These are phyloP conservation scores for Metschnikowia colocasiae DNA, from an alignment of 805 yeast genomes.

Conservation along the genomic window DNA sequence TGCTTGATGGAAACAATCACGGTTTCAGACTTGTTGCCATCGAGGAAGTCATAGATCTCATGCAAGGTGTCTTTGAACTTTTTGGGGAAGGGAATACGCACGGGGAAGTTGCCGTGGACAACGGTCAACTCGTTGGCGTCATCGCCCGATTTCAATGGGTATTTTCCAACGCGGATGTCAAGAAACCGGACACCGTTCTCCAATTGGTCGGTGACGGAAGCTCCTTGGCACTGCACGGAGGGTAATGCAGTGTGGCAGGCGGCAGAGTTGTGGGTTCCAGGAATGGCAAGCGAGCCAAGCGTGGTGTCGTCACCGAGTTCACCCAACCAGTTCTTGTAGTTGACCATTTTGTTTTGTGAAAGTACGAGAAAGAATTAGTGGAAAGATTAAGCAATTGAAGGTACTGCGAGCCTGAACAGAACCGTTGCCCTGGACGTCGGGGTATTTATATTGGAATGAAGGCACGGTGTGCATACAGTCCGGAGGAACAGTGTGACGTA, in stretches of 20 bases:
- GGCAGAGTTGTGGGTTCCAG: constrained; percentile 85
- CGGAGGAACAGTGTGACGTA: not conserved
- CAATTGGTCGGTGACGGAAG: constrained; percentile 56
- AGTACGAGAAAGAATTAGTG: not conserved
- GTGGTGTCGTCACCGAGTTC: constrained; percentile 48
- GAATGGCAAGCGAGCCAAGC: constrained; percentile 56
- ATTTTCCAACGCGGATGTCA: constrained; percentile 62
- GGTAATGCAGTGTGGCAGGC: constrained; percentile 71
- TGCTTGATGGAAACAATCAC: constrained; percentile 68
- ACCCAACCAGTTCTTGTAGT: constrained; percentile 51
- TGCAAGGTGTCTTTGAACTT: constrained; percentile 49
- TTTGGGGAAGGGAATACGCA: constrained; percentile 54
- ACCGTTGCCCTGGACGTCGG: not conserved
- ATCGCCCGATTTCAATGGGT: constrained; percentile 49
- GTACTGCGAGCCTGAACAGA: not conserved
- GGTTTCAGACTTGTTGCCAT: constrained; percentile 51
- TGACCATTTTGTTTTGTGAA: constrained; percentile 34
- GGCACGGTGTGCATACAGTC: not conserved
- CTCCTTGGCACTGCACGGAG: constrained; percentile 73
- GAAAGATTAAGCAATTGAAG: not conserved
- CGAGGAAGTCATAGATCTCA: constrained; percentile 58
- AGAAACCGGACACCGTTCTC: constrained; percentile 71
- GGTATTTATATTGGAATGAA: not conserved
- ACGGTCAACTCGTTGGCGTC: constrained; percentile 57
- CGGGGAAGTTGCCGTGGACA: constrained; percentile 75